Conservation (phyloP, 768 basidiomycete species). For the Kwoniella shandongensis region DNA sequence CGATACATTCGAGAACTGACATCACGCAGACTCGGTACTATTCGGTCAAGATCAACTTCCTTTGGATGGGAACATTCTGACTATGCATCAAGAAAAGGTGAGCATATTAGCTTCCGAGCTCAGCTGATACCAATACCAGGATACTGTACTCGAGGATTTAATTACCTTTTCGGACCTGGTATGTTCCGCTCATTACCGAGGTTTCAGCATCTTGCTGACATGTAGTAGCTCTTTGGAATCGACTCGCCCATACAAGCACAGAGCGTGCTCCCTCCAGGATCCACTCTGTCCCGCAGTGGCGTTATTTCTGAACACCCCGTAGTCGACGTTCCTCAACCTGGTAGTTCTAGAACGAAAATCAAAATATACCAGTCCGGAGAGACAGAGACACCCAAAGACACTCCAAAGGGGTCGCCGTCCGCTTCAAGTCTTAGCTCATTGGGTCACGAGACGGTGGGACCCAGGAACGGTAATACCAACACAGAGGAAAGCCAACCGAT, state of each 20-base stretch:
- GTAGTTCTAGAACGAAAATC: conserved; percentile 38
- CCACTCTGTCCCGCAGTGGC: conserved; percentile 32
- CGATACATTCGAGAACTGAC: conserved; percentile 2
- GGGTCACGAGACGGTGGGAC: not conserved
- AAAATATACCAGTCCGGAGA: conserved; percentile 20
- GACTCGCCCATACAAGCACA: conserved; percentile 29
- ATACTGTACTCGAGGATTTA: conserved; percentile 79
- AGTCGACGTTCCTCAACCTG: conserved; percentile 36
- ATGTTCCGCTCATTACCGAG: not conserved
- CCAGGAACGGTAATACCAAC: not conserved
- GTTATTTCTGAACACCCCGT: conserved; percentile 35
- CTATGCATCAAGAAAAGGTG: conserved; percentile 74
- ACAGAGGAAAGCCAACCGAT: too few relatives aligned
- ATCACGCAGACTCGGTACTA: conserved; percentile 61
- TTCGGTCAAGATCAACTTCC: conserved; percentile 91
- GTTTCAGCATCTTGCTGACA: not conserved
- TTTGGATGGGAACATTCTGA: conserved; percentile 72
- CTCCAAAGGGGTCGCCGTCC: not conserved
- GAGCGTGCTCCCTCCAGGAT: conserved; percentile 30
- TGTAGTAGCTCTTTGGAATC: conserved; percentile 40
- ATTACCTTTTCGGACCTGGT: conserved; percentile 68
- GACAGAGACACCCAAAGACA: not conserved
- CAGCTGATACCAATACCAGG: conserved; percentile 53
- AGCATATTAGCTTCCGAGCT: conserved; percentile 1
- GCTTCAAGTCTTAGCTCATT: too few relatives aligned